phyloP scores from a whole-genome alignment of 2,329 filamentous ascomycete species.

The Diaporthe vaccinii region DNA sequence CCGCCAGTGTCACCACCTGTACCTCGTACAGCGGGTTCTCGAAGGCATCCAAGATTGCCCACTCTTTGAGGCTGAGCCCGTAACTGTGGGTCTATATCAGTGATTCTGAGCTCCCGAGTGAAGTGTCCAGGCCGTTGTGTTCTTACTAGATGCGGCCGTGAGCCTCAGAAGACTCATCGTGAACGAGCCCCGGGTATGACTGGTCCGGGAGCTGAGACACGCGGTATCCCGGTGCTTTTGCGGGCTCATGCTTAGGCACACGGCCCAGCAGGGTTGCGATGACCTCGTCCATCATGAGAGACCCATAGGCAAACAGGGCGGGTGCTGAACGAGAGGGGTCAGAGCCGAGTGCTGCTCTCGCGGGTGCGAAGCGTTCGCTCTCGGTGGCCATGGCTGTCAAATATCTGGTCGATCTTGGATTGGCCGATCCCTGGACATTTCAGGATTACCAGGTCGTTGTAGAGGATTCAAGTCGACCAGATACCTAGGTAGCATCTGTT shows the following conservation, averaged over 20 bases:
- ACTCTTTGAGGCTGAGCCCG: conserved; percentile 32
- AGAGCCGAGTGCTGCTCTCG: conserved; percentile 10
- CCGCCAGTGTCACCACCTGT: conserved; percentile 23
- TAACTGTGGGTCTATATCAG: background rate
- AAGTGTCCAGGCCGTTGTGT: background rate
- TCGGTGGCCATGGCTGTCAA: background rate
- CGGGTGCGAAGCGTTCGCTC: conserved; percentile 25
- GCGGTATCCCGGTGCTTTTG: conserved; percentile 37
- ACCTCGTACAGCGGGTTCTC: conserved; percentile 40
- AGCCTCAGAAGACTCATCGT: conserved; percentile 24
- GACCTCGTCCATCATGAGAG: conserved; percentile 38
- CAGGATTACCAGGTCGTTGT: background rate
- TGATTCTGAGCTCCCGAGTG: background rate
- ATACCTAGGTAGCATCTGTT: background rate
- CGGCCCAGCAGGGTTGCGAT: conserved; percentile 39
- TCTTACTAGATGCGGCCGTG: conserved; percentile 36
- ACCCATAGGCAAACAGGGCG: conserved; percentile 40
- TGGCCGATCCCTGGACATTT: no score
- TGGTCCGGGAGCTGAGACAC: conserved; percentile 36
- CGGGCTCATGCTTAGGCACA: conserved; percentile 27
- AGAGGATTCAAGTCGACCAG: background rate
- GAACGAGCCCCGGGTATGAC: conserved; percentile 41
- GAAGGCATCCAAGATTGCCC: conserved; percentile 38
- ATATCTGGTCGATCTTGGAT: background rate
- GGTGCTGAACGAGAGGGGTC: conserved; percentile 21